A percentile compares a stretch with the other conserved stretches of the same genome.
phyloP scores from a whole-genome alignment of 176 grass and related monocot genomes.

The Thinopyrum elongatum region DNA sequence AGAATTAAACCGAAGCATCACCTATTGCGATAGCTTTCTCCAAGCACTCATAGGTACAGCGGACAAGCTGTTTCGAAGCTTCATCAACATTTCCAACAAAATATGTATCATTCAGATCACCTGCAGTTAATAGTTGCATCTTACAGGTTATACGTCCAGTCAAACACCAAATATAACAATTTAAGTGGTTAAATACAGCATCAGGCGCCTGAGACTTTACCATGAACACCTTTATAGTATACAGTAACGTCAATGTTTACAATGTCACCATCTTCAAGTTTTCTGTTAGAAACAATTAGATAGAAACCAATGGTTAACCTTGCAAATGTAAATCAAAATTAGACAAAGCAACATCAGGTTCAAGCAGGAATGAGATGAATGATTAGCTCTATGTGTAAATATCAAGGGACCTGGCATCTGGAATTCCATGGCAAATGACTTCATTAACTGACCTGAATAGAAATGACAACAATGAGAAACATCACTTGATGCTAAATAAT shows the following conservation, averaged over 20 bases:
- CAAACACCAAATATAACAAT: conserved; percentile 8
- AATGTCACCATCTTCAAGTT: conserved; percentile 97
- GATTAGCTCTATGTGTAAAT: conserved; percentile 11
- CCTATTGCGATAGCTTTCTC: conserved; percentile 99
- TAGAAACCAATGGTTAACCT: conserved; percentile 20
- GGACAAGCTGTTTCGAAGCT: conserved; percentile 89
- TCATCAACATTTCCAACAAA: conserved; percentile 98
- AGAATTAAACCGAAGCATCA: conserved; percentile 26
- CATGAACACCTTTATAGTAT: conserved; percentile 90
- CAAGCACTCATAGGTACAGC: conserved; percentile 91
- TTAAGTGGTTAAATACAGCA: conserved; percentile 23
- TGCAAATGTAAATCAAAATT: background rate
- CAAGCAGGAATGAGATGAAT: conserved; percentile 21
- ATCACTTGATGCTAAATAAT: conserved; percentile 31
- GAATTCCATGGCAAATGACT: conserved; percentile 98
- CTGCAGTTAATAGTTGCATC: conserved; percentile 41
- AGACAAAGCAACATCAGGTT: conserved; percentile 24
- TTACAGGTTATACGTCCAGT: background rate
- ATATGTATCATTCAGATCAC: conserved; percentile 98
- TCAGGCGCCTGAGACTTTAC: conserved; percentile 47
- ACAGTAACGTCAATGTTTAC: conserved; percentile 95
- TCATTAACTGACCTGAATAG: conserved; percentile 91
- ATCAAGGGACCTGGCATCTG: conserved; percentile 79
- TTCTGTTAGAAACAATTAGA: conserved; percentile 55
- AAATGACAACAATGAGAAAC: conserved; percentile 20